phyloP scores from a whole-genome alignment of 495 filamentous ascomycete species.

The Astrothelium subdiscretum region DNA sequence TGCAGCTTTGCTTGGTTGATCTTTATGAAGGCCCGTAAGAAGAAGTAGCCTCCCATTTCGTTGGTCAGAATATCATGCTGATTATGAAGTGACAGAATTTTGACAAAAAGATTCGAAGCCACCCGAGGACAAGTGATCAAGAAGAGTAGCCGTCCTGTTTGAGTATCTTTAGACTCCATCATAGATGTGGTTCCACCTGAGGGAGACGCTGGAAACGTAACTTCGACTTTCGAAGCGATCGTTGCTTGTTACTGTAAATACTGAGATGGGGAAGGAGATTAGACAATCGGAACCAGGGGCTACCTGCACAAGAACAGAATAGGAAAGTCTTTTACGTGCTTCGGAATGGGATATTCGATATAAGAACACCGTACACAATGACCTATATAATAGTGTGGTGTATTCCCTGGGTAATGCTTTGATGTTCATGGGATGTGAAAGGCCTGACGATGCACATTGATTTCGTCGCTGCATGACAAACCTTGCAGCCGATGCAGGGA shows the following conservation, averaged over 20 bases:
- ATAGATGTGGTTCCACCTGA: neutral
- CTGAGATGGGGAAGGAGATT: neutral
- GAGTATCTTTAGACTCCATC: neutral
- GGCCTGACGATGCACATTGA: neutral
- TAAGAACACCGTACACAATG: neutral
- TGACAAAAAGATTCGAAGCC: slow-evolving; percentile 33
- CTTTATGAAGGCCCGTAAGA: slow-evolving; percentile 15
- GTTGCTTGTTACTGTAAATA: neutral
- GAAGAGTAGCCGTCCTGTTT: neutral
- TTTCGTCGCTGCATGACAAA: neutral
- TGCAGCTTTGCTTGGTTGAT: slow-evolving; percentile 5
- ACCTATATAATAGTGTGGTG: neutral
- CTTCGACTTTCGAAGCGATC: no score
- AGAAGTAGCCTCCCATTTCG: slow-evolving; percentile 32
- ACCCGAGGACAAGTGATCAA: slow-evolving; percentile 31
- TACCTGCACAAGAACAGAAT: neutral
- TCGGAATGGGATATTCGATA: neutral
- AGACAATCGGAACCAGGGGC: neutral
- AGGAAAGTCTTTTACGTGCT: neutral
- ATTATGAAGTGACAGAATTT: slow-evolving; percentile 29
- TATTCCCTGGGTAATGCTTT: neutral
- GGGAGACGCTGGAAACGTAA: neutral
- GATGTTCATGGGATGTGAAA: neutral
- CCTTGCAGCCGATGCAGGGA: neutral
- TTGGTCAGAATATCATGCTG: slow-evolving; percentile 26